Percentiles rank a stretch among this genome's conserved stretches.
Conservation (phyloP, 306 rosid genomes). For the Cicer yamashitae region DNA sequence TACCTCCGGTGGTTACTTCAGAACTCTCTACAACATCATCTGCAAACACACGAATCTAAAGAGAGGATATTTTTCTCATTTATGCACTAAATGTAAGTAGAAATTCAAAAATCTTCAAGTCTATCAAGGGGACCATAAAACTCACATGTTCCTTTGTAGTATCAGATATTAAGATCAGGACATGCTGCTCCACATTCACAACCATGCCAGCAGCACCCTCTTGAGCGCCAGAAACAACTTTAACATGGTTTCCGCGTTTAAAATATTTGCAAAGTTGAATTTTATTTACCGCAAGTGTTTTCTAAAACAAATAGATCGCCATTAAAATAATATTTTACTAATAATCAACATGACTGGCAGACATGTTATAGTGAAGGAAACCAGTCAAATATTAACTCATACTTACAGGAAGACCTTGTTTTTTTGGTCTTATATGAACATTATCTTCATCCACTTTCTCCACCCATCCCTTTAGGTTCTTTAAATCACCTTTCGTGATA, state of each 20-base stretch:
- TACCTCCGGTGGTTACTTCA: constrained; percentile 91
- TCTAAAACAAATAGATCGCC: constrained; percentile 49
- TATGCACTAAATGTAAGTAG: constrained; percentile 20
- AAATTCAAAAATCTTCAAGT: constrained; percentile 5
- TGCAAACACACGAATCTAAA: constrained; percentile 92
- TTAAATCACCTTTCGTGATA: constrained; percentile 86
- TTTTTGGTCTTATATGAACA: constrained; percentile 89
- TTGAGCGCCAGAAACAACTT: constrained; percentile 91
- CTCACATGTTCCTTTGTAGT: constrained; percentile 94
- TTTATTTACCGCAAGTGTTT: constrained; percentile 82
- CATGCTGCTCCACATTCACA: constrained; percentile 92
- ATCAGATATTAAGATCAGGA: constrained; percentile 87
- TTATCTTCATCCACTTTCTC: constrained; percentile 95
- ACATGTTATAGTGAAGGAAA: constrained; percentile 12
- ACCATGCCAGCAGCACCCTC: constrained; percentile 99
- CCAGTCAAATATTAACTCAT: constrained; percentile 23
- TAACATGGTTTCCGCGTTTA: constrained; percentile 97
- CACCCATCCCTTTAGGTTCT: constrained; percentile 93
- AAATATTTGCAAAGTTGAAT: constrained; percentile 95
- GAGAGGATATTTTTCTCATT: constrained; percentile 41
- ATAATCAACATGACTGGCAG: constrained; percentile 6
- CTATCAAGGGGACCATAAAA: constrained; percentile 26
- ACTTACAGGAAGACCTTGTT: constrained; percentile 89
- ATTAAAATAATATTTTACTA: constrained; percentile 29
- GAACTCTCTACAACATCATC: constrained; percentile 99